These are phyloP conservation scores for Austroboletus eburneus DNA, from an alignment of 768 basidiomycete genomes.

Conservation along the genomic window DNA sequence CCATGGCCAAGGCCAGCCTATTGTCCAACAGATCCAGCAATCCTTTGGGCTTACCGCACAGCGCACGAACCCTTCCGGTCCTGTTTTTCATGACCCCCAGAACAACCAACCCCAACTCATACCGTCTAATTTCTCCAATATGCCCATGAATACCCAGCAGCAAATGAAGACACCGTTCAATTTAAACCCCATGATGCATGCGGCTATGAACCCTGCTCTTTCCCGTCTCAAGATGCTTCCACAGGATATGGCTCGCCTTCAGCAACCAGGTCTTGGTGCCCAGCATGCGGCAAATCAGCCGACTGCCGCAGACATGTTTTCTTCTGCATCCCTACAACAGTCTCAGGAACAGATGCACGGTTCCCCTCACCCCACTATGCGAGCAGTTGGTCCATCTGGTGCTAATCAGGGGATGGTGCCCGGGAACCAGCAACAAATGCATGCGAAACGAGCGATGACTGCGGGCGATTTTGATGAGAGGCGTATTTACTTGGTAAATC, in stretches of 20 bases:
- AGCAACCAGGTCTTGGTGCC: constrained; percentile 26
- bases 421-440: constrained; percentile 19
- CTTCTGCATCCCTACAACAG: constrained; percentile 39
- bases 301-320: constrained; percentile 43
- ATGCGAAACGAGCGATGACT: constrained; percentile 21
- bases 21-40: constrained; percentile 41
- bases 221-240: constrained; percentile 45
- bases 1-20: constrained; percentile 37
- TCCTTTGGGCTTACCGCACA: constrained; percentile 36
- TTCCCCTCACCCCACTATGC: constrained; percentile 39
- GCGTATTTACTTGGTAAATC: constrained; percentile 6
- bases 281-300: constrained; percentile 38
- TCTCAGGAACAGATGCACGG: constrained; percentile 44
- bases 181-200: constrained; percentile 38
- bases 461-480: constrained; percentile 23
- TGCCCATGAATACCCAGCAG: constrained; percentile 35
- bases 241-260: constrained; percentile 36
- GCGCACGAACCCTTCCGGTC: constrained; percentile 35
- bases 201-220: constrained; percentile 29
- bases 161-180: constrained; percentile 29
- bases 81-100: constrained; percentile 37
- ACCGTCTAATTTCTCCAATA: constrained; percentile 36
- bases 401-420: constrained; percentile 22
- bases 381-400: constrained; percentile 18
- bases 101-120: constrained; percentile 28